Conservation (phyloP, 106 monocot genomes). For the Dioscorea dumetorum region DNA sequence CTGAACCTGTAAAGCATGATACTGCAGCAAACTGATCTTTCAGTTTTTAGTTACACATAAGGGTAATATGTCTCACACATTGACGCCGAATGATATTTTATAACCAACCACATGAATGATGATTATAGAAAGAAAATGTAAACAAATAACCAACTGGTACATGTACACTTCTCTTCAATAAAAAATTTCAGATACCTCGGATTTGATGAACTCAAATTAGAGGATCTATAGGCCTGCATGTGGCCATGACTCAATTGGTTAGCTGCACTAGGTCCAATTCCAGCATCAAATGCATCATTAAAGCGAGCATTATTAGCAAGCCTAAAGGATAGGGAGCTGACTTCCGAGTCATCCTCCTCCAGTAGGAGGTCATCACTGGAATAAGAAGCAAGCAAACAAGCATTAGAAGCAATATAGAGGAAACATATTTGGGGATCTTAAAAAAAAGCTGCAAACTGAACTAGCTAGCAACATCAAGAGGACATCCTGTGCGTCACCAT, state of each 20-base stretch:
- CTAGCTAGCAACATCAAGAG: not conserved
- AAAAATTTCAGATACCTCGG: conserved; percentile 35
- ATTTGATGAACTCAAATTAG: conserved; percentile 25
- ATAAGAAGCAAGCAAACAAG: conserved; percentile 1
- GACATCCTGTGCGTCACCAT: no score
- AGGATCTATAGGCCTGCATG: conserved; percentile 20
- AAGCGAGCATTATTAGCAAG: conserved; percentile 26
- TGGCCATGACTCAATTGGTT: conserved; percentile 20
- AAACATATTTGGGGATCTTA: not conserved
- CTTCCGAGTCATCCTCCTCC: conserved; percentile 69
- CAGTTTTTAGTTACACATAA: no score
- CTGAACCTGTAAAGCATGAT: no score
- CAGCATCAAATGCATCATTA: conserved; percentile 14
- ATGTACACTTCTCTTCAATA: not conserved
- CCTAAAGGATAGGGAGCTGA: conserved; percentile 25
- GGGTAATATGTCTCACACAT: no score
- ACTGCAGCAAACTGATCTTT: no score
- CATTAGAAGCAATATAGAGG: not conserved
- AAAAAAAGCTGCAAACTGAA: not conserved
- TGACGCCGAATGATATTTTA: no score
- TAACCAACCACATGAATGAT: no score
- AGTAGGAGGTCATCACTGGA: conserved; percentile 88
- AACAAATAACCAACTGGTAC: not conserved
- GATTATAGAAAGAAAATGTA: no score
- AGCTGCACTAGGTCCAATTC: conserved; percentile 18